Evolutionary conservation across 345 rosid genomes (phyloP), one percentile per base, ranked within the genome.

Genomic region (Eucalyptus viminalis): DNA sequence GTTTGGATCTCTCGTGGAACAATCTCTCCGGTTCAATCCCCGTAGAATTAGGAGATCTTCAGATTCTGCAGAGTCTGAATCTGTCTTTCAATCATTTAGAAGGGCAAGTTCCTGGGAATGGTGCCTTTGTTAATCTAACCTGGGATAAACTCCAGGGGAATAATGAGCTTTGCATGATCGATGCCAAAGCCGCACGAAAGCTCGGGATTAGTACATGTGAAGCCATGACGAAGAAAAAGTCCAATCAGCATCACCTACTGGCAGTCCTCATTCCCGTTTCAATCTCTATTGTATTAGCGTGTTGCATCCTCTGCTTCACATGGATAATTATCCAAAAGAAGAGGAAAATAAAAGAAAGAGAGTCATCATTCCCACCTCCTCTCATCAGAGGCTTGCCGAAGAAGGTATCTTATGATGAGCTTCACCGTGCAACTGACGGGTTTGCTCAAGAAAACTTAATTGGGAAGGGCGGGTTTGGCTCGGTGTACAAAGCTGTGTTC

Each of bases 71-170:
- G 83, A 47, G 40, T 10, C 49, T 91, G 85, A 87, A 91, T 25
- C 54, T 91, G 31, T 89, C 92, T 11, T 91, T 80, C 83, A 91
- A 91, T 89, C 21, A 86, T 56, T 86, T 91, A 8, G 90, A 88
- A 34, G 92, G 91, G 7, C 86, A 58, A 45, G 88, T 91, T n/a
- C 92, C 92, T 14, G 3, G 12, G 27, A 65, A 88, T 54, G 87
- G 87, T 51, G 37, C 80, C 37, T 91, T 89, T 25, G n/a, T 22
- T 45, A 81, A 88, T 49, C 25, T 86, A 25, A 90, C 90, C 44
- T 69, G 85, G n/a, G 76, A 58, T 14, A 87, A 89, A 43, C 22
- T 91, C 9, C 49, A 9, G 47, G 91, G 91, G 31, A 88, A 90
- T 37, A 86, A 29, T 27, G 88, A 62, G 67, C 90, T 91, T 34